Percentiles rank a stretch among this genome's conserved stretches.
phyloP scores from a whole-genome alignment of 495 filamentous ascomycete species.

The Pyrenula aspistea region DNA sequence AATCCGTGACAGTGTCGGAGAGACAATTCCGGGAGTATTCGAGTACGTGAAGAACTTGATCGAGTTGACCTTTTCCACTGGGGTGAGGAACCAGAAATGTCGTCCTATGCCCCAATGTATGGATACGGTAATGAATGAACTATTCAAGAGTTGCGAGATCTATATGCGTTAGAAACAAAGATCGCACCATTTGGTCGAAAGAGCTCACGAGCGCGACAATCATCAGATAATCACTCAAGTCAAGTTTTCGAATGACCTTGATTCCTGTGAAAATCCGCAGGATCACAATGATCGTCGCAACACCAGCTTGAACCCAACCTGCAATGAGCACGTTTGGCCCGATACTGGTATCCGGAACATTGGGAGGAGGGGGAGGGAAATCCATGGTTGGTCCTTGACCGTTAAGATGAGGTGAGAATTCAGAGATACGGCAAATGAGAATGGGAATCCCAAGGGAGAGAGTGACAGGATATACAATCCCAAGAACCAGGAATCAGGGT shows the following conservation, averaged over 20 bases:
- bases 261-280: neutral
- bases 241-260: neutral
- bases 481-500: neutral
- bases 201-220: neutral
- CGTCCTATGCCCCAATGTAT: neutral
- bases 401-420: neutral
- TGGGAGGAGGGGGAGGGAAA: neutral
- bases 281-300: neutral
- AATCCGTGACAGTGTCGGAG: neutral
- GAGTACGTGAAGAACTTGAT: neutral
- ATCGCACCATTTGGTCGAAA: neutral
- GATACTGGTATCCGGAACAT: neutral
- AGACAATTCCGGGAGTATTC: neutral
- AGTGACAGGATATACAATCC: too few relatives aligned
- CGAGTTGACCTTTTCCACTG: neutral
- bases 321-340: neutral
- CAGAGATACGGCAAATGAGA: neutral
- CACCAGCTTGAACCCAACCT: neutral
- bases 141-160: neutral
- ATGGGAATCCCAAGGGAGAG: neutral
- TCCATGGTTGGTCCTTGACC: neutral
- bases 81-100: neutral
- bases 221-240: neutral
- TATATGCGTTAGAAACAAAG: neutral
- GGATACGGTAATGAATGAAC: neutral